These are phyloP conservation scores for Nitzschia sp. DNA, from an alignment of 108 stramenopile genomes.

Conservation along the genomic window DNA sequence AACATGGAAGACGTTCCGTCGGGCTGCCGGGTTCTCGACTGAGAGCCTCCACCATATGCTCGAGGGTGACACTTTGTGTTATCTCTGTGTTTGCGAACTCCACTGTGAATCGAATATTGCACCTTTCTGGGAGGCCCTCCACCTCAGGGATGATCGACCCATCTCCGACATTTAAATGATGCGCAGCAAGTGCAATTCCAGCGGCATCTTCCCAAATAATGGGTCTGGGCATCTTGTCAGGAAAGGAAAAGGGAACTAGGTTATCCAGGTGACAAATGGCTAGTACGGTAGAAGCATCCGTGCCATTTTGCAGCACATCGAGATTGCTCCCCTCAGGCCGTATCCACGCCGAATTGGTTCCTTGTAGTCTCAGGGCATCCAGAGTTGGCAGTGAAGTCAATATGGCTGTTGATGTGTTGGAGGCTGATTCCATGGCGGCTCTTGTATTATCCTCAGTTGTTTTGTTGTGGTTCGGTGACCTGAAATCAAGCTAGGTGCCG, in stretches of 20 bases:
- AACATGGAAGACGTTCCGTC: constrained; percentile 35
- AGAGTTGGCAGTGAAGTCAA: no score
- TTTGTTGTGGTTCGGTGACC: no score
- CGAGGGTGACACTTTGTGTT: constrained; percentile 1
- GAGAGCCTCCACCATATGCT: constrained; percentile 7
- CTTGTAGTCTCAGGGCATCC: no score
- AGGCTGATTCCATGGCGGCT: no score
- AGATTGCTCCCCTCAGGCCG: constrained; percentile 17
- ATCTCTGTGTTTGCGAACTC: constrained; percentile 23
- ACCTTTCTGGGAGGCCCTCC: constrained; percentile 33
- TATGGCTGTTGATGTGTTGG: no score
- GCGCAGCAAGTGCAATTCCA: constrained; percentile 38
- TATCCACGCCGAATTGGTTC: background rate
- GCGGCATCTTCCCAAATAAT: constrained; percentile 30
- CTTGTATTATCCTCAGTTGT: no score
- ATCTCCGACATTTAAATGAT: constrained; percentile 44
- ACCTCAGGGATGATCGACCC: constrained; percentile 36
- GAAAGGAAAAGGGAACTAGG: constrained; percentile 14
- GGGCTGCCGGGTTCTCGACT: background rate
- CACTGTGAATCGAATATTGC: constrained; percentile 39
- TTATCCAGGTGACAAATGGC: constrained; percentile 12
- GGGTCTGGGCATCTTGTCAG: background rate
- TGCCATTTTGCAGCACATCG: background rate
- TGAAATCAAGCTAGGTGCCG: no score
- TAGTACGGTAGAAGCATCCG: background rate